Base-by-base conservation (phyloP, 768 basidiomycete species). In the Suillus subalutaceus region DNA sequence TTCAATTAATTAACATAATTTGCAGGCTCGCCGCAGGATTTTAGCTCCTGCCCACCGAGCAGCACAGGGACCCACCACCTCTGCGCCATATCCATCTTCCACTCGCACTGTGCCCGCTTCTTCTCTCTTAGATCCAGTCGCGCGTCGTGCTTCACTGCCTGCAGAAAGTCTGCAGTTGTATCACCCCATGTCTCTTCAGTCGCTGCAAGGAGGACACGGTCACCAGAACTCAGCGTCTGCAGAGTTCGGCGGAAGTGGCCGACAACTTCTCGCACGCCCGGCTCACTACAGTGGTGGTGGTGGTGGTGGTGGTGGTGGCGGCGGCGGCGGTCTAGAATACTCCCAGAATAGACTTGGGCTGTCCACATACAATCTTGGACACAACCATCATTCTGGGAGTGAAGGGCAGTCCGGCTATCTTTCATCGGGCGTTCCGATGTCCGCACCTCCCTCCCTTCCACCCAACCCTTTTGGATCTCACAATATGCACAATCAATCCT, bases 31-130 rank as follows among this genome's bases (percentile, higher is more conserved):
- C 30, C 86, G 92, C 67, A 88, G 92, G 70, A 93, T 93, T 74
- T 86, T 94, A 66, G 92, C 92, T 12, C 92, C 92, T 32, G 92
- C 91, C 0, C 90, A 92, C 66, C 87, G 90, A 68, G 87, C 90
- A 15, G 87, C 90, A 0, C 86, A 88, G 12, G 89, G 89, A 3
- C 91, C 92, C 2, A 92, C 91, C 4, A 93, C 92, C 0, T 91
- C 90, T 6, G 85, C 87, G 1, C 91, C 92, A 20, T 93, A 88
- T 79, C 86, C 88, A 40, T 82, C 70, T 67, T 81, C 66, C 74
- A 84, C 74, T 76, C 75, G 73, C 18, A 70, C 72, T 20, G 69
- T 71, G 0, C 72, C 78, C 3, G 59, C 71, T 18, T 65, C 70
- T 4, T 64, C 70, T 0, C 66, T 79, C 63, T 68, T 81, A 58